Conservation (phyloP, 2,329 filamentous ascomycete species). For the Botrytis byssoidea region DNA sequence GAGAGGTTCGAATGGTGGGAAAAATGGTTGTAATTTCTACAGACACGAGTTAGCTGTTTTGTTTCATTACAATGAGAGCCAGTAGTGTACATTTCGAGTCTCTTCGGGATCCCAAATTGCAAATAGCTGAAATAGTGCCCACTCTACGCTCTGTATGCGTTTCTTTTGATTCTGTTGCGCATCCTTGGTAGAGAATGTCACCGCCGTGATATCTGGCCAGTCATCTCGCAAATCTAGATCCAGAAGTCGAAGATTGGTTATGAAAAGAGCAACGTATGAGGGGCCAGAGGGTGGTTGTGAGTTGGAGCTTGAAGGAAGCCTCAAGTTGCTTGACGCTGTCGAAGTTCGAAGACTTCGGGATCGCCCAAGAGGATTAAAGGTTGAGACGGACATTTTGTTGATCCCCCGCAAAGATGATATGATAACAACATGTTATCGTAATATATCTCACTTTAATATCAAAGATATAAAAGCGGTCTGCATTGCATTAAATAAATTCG, state of each 20-base stretch:
- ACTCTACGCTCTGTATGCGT: conserved; percentile 80
- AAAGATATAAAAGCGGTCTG: conserved; percentile 19
- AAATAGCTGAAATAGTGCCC: conserved; percentile 87
- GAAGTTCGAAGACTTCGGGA: conserved; percentile 35
- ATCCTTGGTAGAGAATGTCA: conserved; percentile 68
- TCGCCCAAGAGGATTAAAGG: conserved; percentile 28
- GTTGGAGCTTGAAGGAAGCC: conserved; percentile 24
- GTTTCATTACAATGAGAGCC: too few relatives aligned
- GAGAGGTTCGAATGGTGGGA: conserved; percentile 83
- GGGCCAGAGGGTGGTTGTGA: conserved; percentile 39
- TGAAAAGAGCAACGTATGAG: conserved; percentile 63
- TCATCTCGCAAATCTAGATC: conserved; percentile 73
- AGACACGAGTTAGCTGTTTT: conserved; percentile 8
- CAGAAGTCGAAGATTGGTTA: conserved; percentile 80
- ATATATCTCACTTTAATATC: background rate
- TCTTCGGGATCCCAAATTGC: conserved; percentile 77
- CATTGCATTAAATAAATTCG: conserved; percentile 6
- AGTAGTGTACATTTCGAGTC: conserved; percentile 63
- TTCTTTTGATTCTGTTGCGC: conserved; percentile 74
- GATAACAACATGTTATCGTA: conserved; percentile 24
- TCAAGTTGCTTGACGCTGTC: conserved; percentile 26
- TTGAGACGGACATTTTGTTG: conserved; percentile 31
- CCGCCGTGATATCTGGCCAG: conserved; percentile 73
- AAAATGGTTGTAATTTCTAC: conserved; percentile 85
- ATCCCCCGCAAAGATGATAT: background rate